Conservation (phyloP, 352 stramenopile species). For the Pythium phragmitis region DNA sequence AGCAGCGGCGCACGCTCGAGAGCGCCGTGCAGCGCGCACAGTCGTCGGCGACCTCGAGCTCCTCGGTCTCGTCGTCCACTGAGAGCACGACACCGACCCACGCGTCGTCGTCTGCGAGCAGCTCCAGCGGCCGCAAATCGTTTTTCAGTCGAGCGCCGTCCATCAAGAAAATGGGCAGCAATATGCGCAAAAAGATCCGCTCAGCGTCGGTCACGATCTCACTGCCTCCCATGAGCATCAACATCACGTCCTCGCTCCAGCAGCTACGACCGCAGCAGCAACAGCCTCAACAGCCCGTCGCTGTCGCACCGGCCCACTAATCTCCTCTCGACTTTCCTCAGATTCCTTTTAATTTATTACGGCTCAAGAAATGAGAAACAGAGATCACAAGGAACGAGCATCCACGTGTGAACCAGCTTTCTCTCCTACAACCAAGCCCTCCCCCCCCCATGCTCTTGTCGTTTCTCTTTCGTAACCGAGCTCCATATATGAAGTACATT, state of each 20-base stretch:
- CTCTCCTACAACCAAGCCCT: neutral
- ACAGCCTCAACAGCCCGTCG: constrained; percentile 11
- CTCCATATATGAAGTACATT: no score
- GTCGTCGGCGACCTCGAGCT: constrained; percentile 4
- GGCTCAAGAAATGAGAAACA: no score
- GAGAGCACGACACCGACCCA: constrained; percentile 20
- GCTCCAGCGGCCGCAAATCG: constrained; percentile 25
- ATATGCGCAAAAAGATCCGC: constrained; percentile 66
- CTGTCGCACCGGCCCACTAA: constrained; percentile 12
- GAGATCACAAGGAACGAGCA: no score
- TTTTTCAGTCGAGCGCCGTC: constrained; percentile 59
- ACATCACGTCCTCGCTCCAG: constrained; percentile 58
- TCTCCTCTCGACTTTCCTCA: neutral
- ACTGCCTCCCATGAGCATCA: constrained; percentile 65
- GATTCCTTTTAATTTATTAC: neutral
- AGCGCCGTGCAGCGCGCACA: constrained; percentile 7
- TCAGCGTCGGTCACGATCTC: constrained; percentile 71
- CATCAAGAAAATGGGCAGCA: constrained; percentile 55
- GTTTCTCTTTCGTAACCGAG: neutral
- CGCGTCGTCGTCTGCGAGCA: constrained; percentile 15
- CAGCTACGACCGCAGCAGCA: constrained; percentile 37
- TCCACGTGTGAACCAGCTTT: no score
- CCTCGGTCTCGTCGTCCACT: constrained; percentile 19
- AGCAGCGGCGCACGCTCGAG: constrained; percentile 53
- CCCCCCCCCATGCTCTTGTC: neutral